Base-by-base conservation (phyloP, 225 moss, liverwort and hornwort species). In the Straminergon stramineum region DNA sequence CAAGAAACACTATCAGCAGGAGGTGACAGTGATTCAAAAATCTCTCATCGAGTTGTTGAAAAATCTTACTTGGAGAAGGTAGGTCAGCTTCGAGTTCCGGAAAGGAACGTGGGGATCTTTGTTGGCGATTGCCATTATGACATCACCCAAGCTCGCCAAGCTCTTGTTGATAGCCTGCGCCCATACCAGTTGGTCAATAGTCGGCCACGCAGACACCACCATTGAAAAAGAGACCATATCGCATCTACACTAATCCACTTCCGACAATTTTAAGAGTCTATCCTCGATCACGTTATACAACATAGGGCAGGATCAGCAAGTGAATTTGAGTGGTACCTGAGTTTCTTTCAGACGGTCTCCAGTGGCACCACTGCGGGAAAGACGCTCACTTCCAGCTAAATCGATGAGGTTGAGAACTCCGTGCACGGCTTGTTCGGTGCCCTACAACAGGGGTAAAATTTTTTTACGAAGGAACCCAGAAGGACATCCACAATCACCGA, bases 291-390 rank as follows among this genome's bases (percentile, higher is more conserved):
- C 4, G 8, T 52, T 43, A 32, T 30, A 17, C 32, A 69, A 45
- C 24, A 60, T 32, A 56, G 52, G 15, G 26, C 35, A 86, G 52
- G 13, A 35, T 14, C 61, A 58, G 31, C 10, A 79, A 65, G 70
- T 19, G 56, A 70, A 64, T 35, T 5, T 19, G 34, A 63, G 28
- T 56, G 43, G 75, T 61, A 98, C 98, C 99, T 97, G 99, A 79
- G 99, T 99, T 92, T 99, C 99, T 90, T 99, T 99, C 32, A 99
- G 91, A 52, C 99, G 97, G 80, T 99, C 99, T 70, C 97, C 99
- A 45, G 96, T 96, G 27, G 99, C 97, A 87, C 94, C 96, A 89
- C 99, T 99, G 18, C 99, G 95, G 79, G 99, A 99, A 55, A 99
- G 96, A 61, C 99, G 96, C 90, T 99, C 99, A 90, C 99, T 99